phyloP scores from a whole-genome alignment of 768 basidiomycete species.

The Lentinula sp. region DNA sequence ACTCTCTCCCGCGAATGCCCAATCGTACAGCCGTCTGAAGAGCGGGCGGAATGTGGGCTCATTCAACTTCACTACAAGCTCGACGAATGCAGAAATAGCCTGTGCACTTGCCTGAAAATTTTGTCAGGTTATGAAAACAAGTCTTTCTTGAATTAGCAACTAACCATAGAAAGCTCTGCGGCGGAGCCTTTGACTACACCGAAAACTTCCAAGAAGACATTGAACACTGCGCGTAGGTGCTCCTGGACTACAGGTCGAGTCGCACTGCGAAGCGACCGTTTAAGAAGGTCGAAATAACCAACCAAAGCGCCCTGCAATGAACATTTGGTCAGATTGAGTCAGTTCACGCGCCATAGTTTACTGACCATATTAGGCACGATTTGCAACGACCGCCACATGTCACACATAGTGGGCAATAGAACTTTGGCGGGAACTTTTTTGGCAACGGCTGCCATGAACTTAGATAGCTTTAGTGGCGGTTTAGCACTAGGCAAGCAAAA shows the following conservation, averaged over 20 bases:
- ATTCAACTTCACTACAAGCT: slow-evolving; percentile 88
- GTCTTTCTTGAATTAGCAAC: neutral
- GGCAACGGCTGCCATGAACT: slow-evolving; percentile 56
- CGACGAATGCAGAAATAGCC: slow-evolving; percentile 71
- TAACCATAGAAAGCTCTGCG: neutral
- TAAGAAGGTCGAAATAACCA: slow-evolving; percentile 66
- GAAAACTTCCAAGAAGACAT: slow-evolving; percentile 74
- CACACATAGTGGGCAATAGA: slow-evolving; percentile 58
- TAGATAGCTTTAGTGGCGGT: slow-evolving; percentile 26
- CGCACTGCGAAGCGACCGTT: slow-evolving; percentile 57
- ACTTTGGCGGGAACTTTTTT: slow-evolving; percentile 66
- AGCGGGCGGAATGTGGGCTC: slow-evolving; percentile 88
- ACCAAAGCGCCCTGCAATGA: slow-evolving; percentile 25
- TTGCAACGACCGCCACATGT: slow-evolving; percentile 43
- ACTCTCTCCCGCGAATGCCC: slow-evolving; percentile 70
- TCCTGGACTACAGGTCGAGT: slow-evolving; percentile 59
- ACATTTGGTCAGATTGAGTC: slow-evolving; percentile 3
- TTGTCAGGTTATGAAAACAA: slow-evolving; percentile 8
- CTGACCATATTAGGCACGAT: slow-evolving; percentile 29
- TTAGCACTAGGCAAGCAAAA: slow-evolving; percentile 26
- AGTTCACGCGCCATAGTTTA: neutral
- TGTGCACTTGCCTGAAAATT: slow-evolving; percentile 40
- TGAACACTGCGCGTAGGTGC: slow-evolving; percentile 62
- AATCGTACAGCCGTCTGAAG: slow-evolving; percentile 89
- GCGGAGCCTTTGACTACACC: slow-evolving; percentile 38